Evolutionary conservation across 139 green algal genomes (phyloP).

Genomic region (Dunaliella primolecta): DNA sequence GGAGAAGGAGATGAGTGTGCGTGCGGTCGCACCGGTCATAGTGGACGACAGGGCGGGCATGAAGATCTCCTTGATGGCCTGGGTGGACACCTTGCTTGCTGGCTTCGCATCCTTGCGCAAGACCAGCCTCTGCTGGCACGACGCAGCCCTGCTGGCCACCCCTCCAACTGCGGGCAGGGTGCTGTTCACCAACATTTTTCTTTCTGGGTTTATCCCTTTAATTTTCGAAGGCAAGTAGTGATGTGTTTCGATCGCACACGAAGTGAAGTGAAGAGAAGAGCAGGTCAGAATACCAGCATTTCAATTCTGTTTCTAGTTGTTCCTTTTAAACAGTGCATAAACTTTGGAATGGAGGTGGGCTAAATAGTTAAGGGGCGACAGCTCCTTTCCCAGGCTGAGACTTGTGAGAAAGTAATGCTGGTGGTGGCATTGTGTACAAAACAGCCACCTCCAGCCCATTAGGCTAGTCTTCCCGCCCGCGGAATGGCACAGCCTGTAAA

Average conservation of each 20-base stretch:
- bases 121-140: neutral
- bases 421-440: too few relatives aligned
- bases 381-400: too few relatives aligned
- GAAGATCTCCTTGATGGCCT: slow-evolving; percentile 91
- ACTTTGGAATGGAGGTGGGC: too few relatives aligned
- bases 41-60: slow-evolving; percentile 85
- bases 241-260: neutral
- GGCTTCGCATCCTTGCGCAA: neutral
- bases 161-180: neutral
- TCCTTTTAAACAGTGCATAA: too few relatives aligned
- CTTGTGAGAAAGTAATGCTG: too few relatives aligned
- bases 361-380: too few relatives aligned
- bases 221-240: neutral
- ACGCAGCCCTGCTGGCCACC: neutral
- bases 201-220: neutral
- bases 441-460: too few relatives aligned
- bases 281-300: too few relatives aligned
- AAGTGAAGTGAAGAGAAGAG: too few relatives aligned
- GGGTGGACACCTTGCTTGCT: neutral
- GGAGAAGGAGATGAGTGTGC: neutral
- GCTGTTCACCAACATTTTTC: neutral
- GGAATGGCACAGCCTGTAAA: too few relatives aligned
- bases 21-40: slow-evolving; percentile 31
- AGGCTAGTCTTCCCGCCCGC: too few relatives aligned
- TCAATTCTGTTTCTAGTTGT: too few relatives aligned